Conservation (phyloP, 2,329 filamentous ascomycete genomes). For the Acarospora socialis region DNA sequence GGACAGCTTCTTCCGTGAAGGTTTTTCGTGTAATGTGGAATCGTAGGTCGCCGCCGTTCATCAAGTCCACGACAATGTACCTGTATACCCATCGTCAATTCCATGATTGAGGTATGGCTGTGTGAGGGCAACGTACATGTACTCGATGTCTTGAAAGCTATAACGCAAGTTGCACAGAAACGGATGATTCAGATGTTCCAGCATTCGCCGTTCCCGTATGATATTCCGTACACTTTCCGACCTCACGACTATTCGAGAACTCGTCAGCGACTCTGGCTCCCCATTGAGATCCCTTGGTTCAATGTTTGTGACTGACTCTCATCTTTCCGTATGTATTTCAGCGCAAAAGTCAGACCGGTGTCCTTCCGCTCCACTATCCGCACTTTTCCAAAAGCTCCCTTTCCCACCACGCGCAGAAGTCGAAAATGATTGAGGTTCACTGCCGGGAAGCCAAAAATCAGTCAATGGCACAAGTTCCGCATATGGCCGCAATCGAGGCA, state of each 20-base stretch:
- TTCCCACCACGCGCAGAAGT: conserved; percentile 84
- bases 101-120: conserved; percentile 3
- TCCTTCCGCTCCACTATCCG: conserved; percentile 97
- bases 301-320: conserved; percentile 53
- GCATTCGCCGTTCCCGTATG: conserved; percentile 90
- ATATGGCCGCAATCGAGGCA: conserved; percentile 11
- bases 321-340: conserved; percentile 98
- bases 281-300: too few relatives aligned
- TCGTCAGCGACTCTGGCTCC: conserved; percentile 19
- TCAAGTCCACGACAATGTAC: conserved; percentile 90
- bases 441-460: conserved; percentile 24
- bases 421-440: conserved; percentile 97
- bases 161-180: conserved; percentile 98
- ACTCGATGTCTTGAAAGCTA: conserved; percentile 98
- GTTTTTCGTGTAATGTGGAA: conserved; percentile 98
- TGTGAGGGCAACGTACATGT: conserved; percentile 54
- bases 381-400: conserved; percentile 96
- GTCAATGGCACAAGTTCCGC: conserved; percentile 15
- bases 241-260: conserved; percentile 62
- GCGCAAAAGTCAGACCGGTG: conserved; percentile 79
- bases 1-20: conserved; percentile 91
- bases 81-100: conserved; percentile 28
- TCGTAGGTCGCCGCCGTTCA: conserved; percentile 91
- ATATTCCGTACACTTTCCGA: conserved; percentile 98
- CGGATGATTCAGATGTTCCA: conserved; percentile 93